Base-by-base conservation (phyloP, 768 basidiomycete genomes). In the Trametes sanguinea region DNA sequence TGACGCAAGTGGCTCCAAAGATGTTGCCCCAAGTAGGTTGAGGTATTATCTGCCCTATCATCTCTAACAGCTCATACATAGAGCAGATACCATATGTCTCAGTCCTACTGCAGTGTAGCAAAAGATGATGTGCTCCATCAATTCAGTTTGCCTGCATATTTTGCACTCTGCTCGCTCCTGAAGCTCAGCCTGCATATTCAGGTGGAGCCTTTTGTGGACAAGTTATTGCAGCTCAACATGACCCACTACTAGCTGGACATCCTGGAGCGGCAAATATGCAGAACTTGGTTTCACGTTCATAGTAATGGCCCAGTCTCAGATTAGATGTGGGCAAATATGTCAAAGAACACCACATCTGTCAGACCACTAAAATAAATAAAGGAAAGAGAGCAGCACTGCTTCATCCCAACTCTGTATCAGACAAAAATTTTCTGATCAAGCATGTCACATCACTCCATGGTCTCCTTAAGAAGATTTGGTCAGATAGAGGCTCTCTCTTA, bases 271-370 rank as follows among this genome's bases (percentile, higher is more conserved):
- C 56, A 27, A 68, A 66, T 37, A 76, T 70, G 1, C 55, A 64
- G 2, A 62, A 74, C 43, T 54, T 73, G 0, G n/a, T 75, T 2
- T 40, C 40, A 0, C 46, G 70, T 0, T 53, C 68, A 29, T 76
- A 71, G 33, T 75, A 68, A 69, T 76, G 75, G 74, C 75, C 70
- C 2, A 46, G 55, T 0, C 67, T 75, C 55, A 53, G 54, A 0
- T 30, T 10, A 2, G 64, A 66, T 27, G 46, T 76, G 11, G 22
- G 52, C 1, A 22, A 27, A 1, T 76, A 74, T 56, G 67, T 75
- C 29, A 53, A 56, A 3, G 69, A 46, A 11, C 73, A 74, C 50
- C 65, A 67, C 10, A 63, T 59, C 0, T 75, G 74, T 57, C 68
- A 75, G 48, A 16, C 57, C 0, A 72, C 64, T 16, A 75, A 75